These are phyloP conservation scores for Nasturtium officinale DNA, from an alignment of 345 rosid genomes.

Conservation along the genomic window DNA sequence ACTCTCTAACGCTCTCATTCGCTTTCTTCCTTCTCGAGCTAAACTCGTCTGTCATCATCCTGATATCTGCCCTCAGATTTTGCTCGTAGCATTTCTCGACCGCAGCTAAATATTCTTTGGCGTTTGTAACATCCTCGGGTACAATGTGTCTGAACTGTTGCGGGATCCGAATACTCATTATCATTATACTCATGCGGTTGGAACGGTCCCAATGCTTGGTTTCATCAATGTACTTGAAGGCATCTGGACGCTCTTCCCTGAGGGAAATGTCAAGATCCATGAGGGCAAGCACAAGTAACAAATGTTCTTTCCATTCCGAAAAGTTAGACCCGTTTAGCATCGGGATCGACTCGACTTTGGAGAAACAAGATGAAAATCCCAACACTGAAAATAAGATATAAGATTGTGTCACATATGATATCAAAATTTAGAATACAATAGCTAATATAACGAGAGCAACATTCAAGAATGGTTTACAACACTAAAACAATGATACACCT, in stretches of 20 bases:
- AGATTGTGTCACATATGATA: constrained; percentile 21
- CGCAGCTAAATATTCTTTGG: constrained; percentile 12
- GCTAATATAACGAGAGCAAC: not conserved
- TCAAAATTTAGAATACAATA: not conserved
- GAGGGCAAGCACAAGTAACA: constrained; percentile 31
- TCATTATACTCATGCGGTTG: constrained; percentile 27
- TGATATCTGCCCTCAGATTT: not conserved
- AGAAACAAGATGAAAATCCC: constrained; percentile 5
- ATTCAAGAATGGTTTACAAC: not conserved
- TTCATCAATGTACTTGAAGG: not conserved
- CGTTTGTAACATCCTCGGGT: constrained; percentile 27
- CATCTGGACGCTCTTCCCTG: constrained; percentile 29
- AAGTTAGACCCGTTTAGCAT: constrained; percentile 31
- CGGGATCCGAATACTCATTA: constrained; percentile 28
- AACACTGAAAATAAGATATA: constrained; percentile 3
- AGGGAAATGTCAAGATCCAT: constrained; percentile 38
- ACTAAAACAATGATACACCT: not conserved
- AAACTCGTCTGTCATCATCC: not conserved
- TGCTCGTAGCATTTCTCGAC: constrained; percentile 25
- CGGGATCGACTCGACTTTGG: constrained; percentile 29
- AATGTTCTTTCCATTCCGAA: constrained; percentile 30
- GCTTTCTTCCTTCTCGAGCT: not conserved
- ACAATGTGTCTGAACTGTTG: not conserved
- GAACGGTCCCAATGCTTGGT: constrained; percentile 30
- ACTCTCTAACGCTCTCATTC: constrained; percentile 27